Evolutionary conservation across 768 basidiomycete species (phyloP), one percentile per base, ranked within the genome.

Genomic region (Mycena rebaudengoi): DNA sequence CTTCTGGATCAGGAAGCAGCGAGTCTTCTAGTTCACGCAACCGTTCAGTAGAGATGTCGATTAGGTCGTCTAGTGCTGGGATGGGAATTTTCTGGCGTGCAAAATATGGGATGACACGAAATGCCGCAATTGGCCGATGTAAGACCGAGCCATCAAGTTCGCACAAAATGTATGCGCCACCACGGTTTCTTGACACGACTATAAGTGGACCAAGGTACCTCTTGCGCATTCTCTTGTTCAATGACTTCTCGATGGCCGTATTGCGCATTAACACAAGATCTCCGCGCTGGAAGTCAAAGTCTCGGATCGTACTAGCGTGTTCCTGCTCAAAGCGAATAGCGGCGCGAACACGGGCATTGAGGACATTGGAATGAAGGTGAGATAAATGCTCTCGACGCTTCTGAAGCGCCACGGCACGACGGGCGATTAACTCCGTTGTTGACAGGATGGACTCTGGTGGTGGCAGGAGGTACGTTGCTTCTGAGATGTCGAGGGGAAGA

Each of bases 191-290:
- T 0, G 66, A 64, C 5, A 78, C 54, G 13, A 81, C 73, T 10
- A 75, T 66, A 18, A 75, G 68, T 0, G 79, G 81, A 2, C 80
- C 78, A 2, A 75, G 57, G 51, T 81, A 81, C 0, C 69, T 2
- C 60, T 37, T 10, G 35, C 18, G 62, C 16, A 69, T 73, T 73
- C n/a, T n/a, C n/a, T n/a, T n/a, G n/a, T n/a, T 71, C 2, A 77
- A 62, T 0, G 74, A 62, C 20, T 69, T 73, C 37, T 79, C 76
- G 20, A 75, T 65, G 1, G 44, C 33, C 7, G 75, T 75, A 53
- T 83, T 81, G 7, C 74, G 63, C 0, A 78, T 68, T 0, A 45
- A 45, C 6, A 45, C 43, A 7, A 83, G 68, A 4, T 72, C 71
- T 20, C 79, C 78, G 5, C 52, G 59, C 23, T 68, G 30, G 62